A percentile compares a stretch with the other conserved stretches of the same genome.
Evolutionary conservation across 2,329 filamentous ascomycete genomes (phyloP).

Genomic region (Aspergillus piperis): DNA sequence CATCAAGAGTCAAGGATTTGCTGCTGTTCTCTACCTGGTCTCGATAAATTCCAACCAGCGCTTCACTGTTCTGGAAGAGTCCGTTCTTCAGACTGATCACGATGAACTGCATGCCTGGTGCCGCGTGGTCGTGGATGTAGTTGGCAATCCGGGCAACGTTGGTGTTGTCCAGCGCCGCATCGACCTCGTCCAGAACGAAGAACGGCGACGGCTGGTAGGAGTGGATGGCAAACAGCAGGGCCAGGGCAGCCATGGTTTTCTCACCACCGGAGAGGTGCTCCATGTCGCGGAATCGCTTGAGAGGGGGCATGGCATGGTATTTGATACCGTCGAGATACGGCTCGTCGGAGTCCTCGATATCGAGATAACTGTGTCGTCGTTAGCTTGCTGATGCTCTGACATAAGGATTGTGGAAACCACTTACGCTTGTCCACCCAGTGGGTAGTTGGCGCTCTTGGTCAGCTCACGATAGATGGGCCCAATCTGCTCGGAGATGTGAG

Average conservation of each 20-base stretch:
- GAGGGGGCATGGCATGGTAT: slow-evolving; percentile 97
- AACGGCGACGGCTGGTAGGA: slow-evolving; percentile 94
- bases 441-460: slow-evolving; percentile 85
- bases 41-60: slow-evolving; percentile 89
- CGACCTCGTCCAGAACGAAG: slow-evolving; percentile 97
- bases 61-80: slow-evolving; percentile 95
- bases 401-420: slow-evolving; percentile 18
- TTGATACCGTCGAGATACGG: slow-evolving; percentile 95
- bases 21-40: slow-evolving; percentile 94
- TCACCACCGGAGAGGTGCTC: slow-evolving; percentile 96
- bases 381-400: neutral
- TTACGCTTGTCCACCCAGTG: slow-evolving; percentile 76
- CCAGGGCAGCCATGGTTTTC: slow-evolving; percentile 97
- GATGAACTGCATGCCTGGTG: slow-evolving; percentile 98
- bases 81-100: slow-evolving; percentile 96
- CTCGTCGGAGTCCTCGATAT: slow-evolving; percentile 94
- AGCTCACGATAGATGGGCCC: slow-evolving; percentile 92
- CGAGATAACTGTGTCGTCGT: slow-evolving; percentile 63
- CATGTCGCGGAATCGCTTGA: slow-evolving; percentile 99
- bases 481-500: slow-evolving; percentile 93
- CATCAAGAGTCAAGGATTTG: slow-evolving; percentile 88
- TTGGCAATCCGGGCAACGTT: slow-evolving; percentile 96
- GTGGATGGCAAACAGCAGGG: slow-evolving; percentile 95
- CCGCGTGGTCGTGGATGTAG: slow-evolving; percentile 91
- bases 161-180: slow-evolving; percentile 95